phyloP scores from a whole-genome alignment of 177 flowering plant species.

The Vitis hybrid region DNA sequence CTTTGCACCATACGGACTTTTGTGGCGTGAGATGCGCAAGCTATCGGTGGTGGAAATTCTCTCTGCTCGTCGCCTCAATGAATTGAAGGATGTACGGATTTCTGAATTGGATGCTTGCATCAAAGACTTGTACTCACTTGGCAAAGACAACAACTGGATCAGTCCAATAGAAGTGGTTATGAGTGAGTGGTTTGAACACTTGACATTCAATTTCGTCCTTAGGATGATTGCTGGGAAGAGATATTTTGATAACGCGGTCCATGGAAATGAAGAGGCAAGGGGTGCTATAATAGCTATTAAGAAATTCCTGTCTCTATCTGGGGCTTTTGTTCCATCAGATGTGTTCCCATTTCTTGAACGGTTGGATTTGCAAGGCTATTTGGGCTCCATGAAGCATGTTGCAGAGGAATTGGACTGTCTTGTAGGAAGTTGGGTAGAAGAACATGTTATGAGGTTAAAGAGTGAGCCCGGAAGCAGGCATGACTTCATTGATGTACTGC shows the following conservation, averaged over 20 bases:
- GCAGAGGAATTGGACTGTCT: constrained; percentile 26
- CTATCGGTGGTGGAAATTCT: constrained; percentile 15
- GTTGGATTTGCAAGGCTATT: constrained; percentile 26
- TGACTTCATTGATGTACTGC: constrained; percentile 43
- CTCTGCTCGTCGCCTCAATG: background rate
- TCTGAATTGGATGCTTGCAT: constrained; percentile 12
- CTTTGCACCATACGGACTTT: constrained; percentile 25
- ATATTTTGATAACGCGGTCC: constrained; percentile 4
- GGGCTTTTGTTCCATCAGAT: constrained; percentile 23
- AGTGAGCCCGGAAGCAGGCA: constrained; percentile 1
- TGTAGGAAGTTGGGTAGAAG: constrained; percentile 30
- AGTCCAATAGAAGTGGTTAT: constrained; percentile 11
- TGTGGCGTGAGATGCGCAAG: constrained; percentile 22
- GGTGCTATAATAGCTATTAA: constrained; percentile 9
- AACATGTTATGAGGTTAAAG: constrained; percentile 14
- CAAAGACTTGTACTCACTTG: constrained; percentile 8
- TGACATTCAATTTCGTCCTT: constrained; percentile 22
- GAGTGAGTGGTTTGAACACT: constrained; percentile 14
- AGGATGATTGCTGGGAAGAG: constrained; percentile 37
- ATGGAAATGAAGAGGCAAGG: constrained; percentile 11
- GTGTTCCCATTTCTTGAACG: constrained; percentile 26
- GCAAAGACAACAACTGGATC: background rate
- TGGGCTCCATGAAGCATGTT: constrained; percentile 26
- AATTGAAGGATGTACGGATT: constrained; percentile 1
- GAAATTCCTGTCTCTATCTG: constrained; percentile 22